These are phyloP conservation scores for Pichia sp. DNA, from an alignment of 1,139 yeast genomes.

Conservation along the genomic window DNA sequence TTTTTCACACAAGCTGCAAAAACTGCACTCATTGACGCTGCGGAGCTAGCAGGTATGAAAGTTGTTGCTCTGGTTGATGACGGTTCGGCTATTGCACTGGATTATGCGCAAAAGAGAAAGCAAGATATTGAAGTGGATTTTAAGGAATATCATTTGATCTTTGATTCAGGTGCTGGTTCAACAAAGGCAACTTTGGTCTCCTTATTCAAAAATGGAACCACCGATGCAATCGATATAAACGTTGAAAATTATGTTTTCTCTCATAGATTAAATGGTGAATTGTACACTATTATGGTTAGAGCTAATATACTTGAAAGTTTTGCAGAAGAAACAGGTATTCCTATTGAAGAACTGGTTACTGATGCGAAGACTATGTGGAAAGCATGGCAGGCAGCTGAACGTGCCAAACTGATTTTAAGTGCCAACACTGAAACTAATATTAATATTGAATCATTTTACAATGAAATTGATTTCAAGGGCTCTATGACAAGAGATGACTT, in stretches of 20 bases:
- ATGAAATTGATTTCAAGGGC: constrained; percentile 67
- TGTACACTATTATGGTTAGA: constrained; percentile 58
- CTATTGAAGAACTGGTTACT: constrained; percentile 23
- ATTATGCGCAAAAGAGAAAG: constrained; percentile 49
- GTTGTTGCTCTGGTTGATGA: constrained; percentile 73
- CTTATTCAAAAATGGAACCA: constrained; percentile 23
- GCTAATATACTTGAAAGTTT: constrained; percentile 54
- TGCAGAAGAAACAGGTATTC: constrained; percentile 23
- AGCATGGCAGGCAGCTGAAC: constrained; percentile 76
- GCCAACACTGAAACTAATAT: constrained; percentile 75
- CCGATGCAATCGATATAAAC: constrained; percentile 39
- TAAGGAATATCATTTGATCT: constrained; percentile 59
- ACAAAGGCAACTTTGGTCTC: constrained; percentile 81
- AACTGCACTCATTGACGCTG: constrained; percentile 64
- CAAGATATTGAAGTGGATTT: constrained; percentile 28
- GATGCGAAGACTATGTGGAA: constrained; percentile 58
- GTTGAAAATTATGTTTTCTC: constrained; percentile 70
- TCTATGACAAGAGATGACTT: constrained; percentile 67
- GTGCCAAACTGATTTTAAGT: constrained; percentile 76
- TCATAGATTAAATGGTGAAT: constrained; percentile 62
- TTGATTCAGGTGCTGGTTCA: constrained; percentile 92
- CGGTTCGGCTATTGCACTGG: constrained; percentile 84
- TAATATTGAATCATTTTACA: constrained; percentile 59
- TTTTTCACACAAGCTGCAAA: constrained; percentile 60
- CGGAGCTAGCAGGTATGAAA: constrained; percentile 59